Conservation (phyloP, 2,329 filamentous ascomycete species). For the Geosmithia morbida region DNA sequence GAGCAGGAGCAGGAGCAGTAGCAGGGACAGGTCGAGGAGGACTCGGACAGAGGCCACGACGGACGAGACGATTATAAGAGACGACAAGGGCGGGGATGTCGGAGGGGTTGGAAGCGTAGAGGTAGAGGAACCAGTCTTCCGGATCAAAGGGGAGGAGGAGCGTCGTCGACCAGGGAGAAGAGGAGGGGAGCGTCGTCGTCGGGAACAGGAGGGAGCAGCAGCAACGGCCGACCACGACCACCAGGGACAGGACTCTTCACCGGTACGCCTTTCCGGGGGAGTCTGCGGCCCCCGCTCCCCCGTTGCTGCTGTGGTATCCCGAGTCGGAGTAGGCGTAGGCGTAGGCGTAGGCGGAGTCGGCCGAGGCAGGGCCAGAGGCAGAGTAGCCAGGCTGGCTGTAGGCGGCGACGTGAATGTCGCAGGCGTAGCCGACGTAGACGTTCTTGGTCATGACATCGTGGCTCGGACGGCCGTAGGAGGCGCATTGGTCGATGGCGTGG, state of each 20-base stretch:
- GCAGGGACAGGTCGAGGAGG: too few relatives aligned
- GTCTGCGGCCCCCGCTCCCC: too few relatives aligned
- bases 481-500: constrained; percentile 74
- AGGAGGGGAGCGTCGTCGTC: background rate
- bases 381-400: constrained; percentile 13
- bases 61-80: constrained; percentile 20
- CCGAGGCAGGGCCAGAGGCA: too few relatives aligned
- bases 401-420: constrained; percentile 35
- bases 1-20: too few relatives aligned
- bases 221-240: constrained; percentile 9
- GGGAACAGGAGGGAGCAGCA: constrained; percentile 17
- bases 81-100: constrained; percentile 33
- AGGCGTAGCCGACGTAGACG: constrained; percentile 73
- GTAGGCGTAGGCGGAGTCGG: constrained; percentile 14
- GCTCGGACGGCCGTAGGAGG: constrained; percentile 56
- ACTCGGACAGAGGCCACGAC: too few relatives aligned
- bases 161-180: constrained; percentile 11
- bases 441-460: constrained; percentile 61
- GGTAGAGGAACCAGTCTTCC: constrained; percentile 29
- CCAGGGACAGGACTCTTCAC: constrained; percentile 40
- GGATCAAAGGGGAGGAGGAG: constrained; percentile 25
- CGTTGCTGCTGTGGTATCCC: constrained; percentile 33
- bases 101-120: constrained; percentile 32
- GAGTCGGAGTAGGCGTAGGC: constrained; percentile 35
- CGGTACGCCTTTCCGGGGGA: constrained; percentile 30